A percentile compares a stretch with the other conserved stretches of the same genome.
These are phyloP conservation scores for Vanderwaltozyma polyspora DNA, from an alignment of 805 yeast genomes.

Conservation along the genomic window DNA sequence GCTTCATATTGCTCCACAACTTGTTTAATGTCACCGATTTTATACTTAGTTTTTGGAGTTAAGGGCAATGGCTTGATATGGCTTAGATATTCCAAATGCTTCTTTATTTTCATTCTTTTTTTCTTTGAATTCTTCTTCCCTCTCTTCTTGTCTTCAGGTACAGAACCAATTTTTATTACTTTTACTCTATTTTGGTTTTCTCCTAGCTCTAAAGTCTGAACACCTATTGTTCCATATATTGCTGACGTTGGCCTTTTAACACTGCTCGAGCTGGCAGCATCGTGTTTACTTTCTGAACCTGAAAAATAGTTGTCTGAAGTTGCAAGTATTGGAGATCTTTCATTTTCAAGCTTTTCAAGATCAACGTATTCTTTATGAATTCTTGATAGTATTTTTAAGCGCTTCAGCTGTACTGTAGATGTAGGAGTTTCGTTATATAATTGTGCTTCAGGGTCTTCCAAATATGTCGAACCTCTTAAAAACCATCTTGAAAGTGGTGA, in stretches of 20 bases:
- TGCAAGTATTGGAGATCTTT: constrained; percentile 18
- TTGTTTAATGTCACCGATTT: constrained; percentile 6
- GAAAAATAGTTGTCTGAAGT: background rate
- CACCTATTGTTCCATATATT: constrained; percentile 9
- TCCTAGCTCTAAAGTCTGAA: constrained; percentile 4
- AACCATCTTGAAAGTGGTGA: constrained; percentile 28
- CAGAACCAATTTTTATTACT: constrained; percentile 3
- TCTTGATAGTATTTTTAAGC: constrained; percentile 16
- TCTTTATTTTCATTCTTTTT: constrained; percentile 6
- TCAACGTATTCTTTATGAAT: constrained; percentile 11
- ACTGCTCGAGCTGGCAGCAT: too few relatives aligned
- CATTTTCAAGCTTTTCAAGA: constrained; percentile 7
- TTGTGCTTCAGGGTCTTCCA: constrained; percentile 8
- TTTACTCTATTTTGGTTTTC: constrained; percentile 1
- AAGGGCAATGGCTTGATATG: constrained; percentile 16
- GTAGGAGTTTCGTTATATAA: constrained; percentile 10
- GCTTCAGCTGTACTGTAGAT: constrained; percentile 20
- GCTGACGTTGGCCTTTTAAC: constrained; percentile 1
- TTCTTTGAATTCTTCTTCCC: background rate
- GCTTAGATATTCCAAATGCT: constrained; percentile 9
- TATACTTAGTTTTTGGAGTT: constrained; percentile 9
- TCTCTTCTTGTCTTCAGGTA: constrained; percentile 4
- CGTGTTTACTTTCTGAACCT: background rate
- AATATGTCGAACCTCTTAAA: constrained; percentile 20
- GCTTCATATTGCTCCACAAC: constrained; percentile 23